Percentiles rank a stretch among this genome's conserved stretches.
phyloP scores from a whole-genome alignment of 176 grass and related monocot genomes.

The Thalia dealbata region DNA sequence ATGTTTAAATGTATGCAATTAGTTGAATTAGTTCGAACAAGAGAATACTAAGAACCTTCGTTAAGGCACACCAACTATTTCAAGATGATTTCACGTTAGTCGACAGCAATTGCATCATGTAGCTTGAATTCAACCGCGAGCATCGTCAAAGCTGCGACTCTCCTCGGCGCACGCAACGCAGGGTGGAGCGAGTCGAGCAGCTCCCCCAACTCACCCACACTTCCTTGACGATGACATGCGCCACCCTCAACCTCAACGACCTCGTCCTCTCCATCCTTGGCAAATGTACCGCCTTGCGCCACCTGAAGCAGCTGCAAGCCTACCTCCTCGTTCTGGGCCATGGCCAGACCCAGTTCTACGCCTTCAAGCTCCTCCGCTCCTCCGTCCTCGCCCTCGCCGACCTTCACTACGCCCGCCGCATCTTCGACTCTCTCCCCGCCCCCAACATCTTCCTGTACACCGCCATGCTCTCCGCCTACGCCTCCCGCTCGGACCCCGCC shows the following conservation, averaged over 20 bases:
- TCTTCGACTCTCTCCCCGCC: slow-evolving; percentile 46
- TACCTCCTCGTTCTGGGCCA: slow-evolving; percentile 42
- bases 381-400: slow-evolving; percentile 45
- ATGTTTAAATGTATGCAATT: no score
- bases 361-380: slow-evolving; percentile 74
- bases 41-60: no score
- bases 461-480: slow-evolving; percentile 60
- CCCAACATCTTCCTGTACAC: slow-evolving; percentile 83
- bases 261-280: slow-evolving; percentile 44
- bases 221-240: neutral
- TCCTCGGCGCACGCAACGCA: no score
- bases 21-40: no score
- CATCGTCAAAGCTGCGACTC: no score
- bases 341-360: slow-evolving; percentile 48
- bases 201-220: no score
- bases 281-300: slow-evolving; percentile 43
- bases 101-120: no score
- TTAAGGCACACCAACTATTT: no score
- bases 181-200: no score
- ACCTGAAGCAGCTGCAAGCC: slow-evolving; percentile 65
- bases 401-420: slow-evolving; percentile 49
- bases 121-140: no score
- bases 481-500: neutral
- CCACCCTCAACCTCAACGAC: slow-evolving; percentile 16
- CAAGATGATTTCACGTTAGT: no score